These are phyloP conservation scores for Debaryomyces subglobosus DNA, from an alignment of 1,139 yeast species.

Conservation along the genomic window DNA sequence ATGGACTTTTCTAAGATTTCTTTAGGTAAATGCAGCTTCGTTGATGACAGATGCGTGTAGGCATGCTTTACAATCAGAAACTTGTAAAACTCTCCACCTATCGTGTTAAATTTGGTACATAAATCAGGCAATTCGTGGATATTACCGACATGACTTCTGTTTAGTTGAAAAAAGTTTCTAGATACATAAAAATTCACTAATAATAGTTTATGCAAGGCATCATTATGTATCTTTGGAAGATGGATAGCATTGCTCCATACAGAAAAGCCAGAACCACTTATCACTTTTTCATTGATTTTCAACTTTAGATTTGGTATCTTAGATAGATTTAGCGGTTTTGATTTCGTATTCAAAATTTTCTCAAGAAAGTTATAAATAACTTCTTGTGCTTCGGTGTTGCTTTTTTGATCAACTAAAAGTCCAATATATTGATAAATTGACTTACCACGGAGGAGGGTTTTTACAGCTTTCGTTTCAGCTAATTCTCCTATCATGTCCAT, in stretches of 20 bases:
- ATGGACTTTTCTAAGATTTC: neutral
- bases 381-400: neutral
- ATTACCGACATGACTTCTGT: slow-evolving; percentile 2
- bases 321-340: slow-evolving; percentile 2
- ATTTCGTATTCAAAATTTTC: neutral
- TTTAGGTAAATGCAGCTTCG: neutral
- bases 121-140: slow-evolving; percentile 14
- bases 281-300: neutral
- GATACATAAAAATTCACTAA: slow-evolving; percentile 20
- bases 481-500: slow-evolving; percentile 9
- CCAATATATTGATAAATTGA: slow-evolving; percentile 2
- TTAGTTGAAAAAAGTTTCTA: slow-evolving; percentile 15
- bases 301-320: slow-evolving; percentile 2
- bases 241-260: slow-evolving; percentile 6
- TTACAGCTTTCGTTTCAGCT: neutral
- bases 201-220: slow-evolving; percentile 16
- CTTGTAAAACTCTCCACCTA: slow-evolving; percentile 22
- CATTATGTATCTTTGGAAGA: slow-evolving; percentile 3
- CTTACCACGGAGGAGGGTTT: neutral
- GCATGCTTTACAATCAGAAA: slow-evolving; percentile 14
- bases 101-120: slow-evolving; percentile 18
- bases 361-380: neutral
- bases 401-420: neutral
- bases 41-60: neutral
- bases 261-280: neutral